phyloP scores from a whole-genome alignment of 345 rosid species.

The Gossypium turneri region DNA sequence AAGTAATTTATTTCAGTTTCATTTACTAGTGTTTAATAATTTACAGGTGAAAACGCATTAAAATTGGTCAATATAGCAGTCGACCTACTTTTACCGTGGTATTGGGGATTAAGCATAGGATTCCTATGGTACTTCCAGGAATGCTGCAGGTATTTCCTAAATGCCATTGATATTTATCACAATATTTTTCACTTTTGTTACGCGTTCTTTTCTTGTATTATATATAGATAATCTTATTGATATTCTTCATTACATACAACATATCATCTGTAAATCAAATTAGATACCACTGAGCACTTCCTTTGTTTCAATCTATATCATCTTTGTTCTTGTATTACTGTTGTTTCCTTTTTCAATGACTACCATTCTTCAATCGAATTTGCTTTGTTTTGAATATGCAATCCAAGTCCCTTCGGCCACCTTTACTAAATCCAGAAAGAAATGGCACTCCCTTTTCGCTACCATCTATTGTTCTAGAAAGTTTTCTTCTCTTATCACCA shows the following conservation, averaged over 20 bases:
- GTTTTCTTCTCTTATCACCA: conserved; percentile 17
- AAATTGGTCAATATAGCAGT: too few species aligned
- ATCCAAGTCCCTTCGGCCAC: not conserved
- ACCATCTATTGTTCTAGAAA: conserved; percentile 25
- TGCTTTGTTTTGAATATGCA: not conserved
- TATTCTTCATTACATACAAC: not conserved
- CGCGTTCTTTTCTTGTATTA: too few species aligned
- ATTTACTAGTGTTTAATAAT: too few species aligned
- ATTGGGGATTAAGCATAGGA: too few species aligned
- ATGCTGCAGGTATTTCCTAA: too few species aligned
- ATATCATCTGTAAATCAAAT: not conserved
- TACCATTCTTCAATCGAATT: not conserved
- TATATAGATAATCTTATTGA: not conserved
- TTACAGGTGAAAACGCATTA: too few species aligned
- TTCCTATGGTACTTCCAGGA: too few species aligned
- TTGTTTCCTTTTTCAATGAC: not conserved
- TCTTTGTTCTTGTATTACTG: not conserved
- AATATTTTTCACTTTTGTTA: too few species aligned
- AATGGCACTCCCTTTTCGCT: conserved; percentile 51
- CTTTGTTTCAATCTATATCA: not conserved
- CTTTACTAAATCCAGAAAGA: conserved; percentile 28
- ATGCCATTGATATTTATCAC: too few species aligned
- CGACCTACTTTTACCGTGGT: too few species aligned
- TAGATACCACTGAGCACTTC: not conserved
- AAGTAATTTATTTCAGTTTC: too few species aligned